Percentiles rank a stretch among this genome's conserved stretches.
Evolutionary conservation across 345 rosid genomes (phyloP).

Genomic region (Mangifera indica): DNA sequence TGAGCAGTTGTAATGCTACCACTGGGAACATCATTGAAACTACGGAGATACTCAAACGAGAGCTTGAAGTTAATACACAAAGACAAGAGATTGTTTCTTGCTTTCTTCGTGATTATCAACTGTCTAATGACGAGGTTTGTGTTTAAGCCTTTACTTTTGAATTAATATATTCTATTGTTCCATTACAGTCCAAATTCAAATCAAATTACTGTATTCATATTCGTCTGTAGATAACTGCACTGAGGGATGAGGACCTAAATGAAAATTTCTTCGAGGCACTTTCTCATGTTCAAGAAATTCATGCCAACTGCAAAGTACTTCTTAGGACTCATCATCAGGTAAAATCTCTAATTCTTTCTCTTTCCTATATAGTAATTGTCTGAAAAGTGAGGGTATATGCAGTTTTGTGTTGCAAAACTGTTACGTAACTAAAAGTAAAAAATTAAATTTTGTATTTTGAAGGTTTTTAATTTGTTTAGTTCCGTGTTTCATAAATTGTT

Average conservation of each 20-base stretch:
- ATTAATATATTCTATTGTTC: not conserved
- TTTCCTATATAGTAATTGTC: not conserved
- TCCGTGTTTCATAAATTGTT: not conserved
- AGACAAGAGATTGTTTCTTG: slow-evolving; percentile 89
- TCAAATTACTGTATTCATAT: not conserved
- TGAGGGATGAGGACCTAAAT: slow-evolving; percentile 82
- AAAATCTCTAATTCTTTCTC: slow-evolving; percentile 8
- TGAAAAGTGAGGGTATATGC: not conserved
- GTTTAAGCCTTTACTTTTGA: slow-evolving; percentile 5
- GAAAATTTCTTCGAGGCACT: slow-evolving; percentile 93
- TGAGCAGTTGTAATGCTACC: slow-evolving; percentile 77
- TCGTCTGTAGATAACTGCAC: slow-evolving; percentile 63
- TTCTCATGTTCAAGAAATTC: slow-evolving; percentile 92
- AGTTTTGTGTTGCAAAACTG: no score
- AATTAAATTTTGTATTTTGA: no score
- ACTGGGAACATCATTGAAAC: slow-evolving; percentile 87
- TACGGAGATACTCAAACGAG: slow-evolving; percentile 92
- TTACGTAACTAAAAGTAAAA: not conserved
- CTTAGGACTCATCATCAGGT: slow-evolving; percentile 98
- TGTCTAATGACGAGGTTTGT: slow-evolving; percentile 79
- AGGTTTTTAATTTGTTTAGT: no score
- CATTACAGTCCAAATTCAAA: not conserved
- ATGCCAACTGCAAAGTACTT: slow-evolving; percentile 88
- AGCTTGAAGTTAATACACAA: slow-evolving; percentile 82
- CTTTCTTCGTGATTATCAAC: slow-evolving; percentile 96